Evolutionary conservation across 305 asterid species (phyloP).

Genomic region (Fraxinus velutina): DNA sequence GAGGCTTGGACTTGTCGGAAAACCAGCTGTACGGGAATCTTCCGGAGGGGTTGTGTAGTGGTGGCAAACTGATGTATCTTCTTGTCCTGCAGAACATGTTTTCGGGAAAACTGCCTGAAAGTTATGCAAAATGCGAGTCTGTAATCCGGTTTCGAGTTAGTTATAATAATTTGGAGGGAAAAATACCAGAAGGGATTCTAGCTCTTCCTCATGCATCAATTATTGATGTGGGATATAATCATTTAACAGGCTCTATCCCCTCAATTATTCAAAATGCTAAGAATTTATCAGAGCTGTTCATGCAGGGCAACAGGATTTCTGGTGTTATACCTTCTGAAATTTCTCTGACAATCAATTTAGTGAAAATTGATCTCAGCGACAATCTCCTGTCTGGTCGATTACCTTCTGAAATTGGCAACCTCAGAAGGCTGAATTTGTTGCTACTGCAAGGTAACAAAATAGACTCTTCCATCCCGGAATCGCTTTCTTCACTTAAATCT

Average conservation of each 20-base stretch:
- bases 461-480: conserved; percentile 63
- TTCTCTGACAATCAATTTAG: conserved; percentile 49
- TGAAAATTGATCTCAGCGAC: conserved; percentile 70
- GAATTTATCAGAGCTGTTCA: conserved; percentile 67
- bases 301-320: conserved; percentile 70
- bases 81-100: conserved; percentile 61
- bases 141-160: conserved; percentile 74
- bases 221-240: conserved; percentile 59
- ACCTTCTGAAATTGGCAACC: conserved; percentile 66
- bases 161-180: conserved; percentile 54
- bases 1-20: conserved; percentile 72
- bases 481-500: conserved; percentile 49
- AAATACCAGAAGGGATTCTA: conserved; percentile 56
- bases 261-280: conserved; percentile 43
- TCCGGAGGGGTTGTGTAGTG: conserved; percentile 58
- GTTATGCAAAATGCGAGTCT: conserved; percentile 58
- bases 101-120: conserved; percentile 60
- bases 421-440: conserved; percentile 62
- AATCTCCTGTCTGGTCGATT: conserved; percentile 73
- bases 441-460: conserved; percentile 59
- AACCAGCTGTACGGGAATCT: conserved; percentile 59
- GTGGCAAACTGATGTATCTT: conserved; percentile 57
- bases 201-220: conserved; percentile 66
- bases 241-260: conserved; percentile 54
- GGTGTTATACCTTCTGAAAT: conserved; percentile 68